Conservation (phyloP, 2,329 filamentous ascomycete species). For the Aspergillus chevalieri region DNA sequence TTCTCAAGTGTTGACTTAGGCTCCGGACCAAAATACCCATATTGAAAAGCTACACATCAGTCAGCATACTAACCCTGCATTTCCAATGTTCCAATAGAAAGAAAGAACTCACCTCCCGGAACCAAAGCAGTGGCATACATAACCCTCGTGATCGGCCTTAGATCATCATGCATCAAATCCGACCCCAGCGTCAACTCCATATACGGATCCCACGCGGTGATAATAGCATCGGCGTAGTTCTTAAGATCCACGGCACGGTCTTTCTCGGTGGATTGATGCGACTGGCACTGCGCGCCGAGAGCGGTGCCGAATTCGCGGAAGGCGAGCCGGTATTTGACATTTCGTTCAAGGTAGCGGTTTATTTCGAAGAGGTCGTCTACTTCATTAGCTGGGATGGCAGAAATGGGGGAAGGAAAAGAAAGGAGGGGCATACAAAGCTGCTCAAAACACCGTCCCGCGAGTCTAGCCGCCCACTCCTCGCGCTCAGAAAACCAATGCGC, state of each 20-base stretch:
- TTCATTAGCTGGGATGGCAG: not conserved
- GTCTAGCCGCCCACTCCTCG: constrained; percentile 44
- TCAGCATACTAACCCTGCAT: too few relatives aligned
- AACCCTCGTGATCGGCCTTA: constrained; percentile 50
- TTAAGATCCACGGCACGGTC: constrained; percentile 25
- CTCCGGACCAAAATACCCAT: constrained; percentile 31
- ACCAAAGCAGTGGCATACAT: constrained; percentile 55
- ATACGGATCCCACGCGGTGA: constrained; percentile 34
- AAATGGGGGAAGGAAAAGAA: not conserved
- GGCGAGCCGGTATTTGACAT: constrained; percentile 37
- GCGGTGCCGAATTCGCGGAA: constrained; percentile 53
- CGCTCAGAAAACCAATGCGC: constrained; percentile 44
- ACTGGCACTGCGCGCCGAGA: constrained; percentile 43
- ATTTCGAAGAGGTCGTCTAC: constrained; percentile 33
- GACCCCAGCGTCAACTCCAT: constrained; percentile 30
- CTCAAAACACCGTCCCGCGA: constrained; percentile 33
- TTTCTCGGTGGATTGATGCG: constrained; percentile 28
- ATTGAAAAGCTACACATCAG: constrained; percentile 25
- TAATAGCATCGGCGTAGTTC: constrained; percentile 29
- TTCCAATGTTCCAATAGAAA: too few relatives aligned
- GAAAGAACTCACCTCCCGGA: constrained; percentile 46
- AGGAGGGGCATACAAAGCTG: constrained; percentile 26
- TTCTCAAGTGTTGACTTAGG: constrained; percentile 8
- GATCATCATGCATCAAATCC: constrained; percentile 33
- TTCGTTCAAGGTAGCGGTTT: constrained; percentile 29